Base-by-base conservation (phyloP, 768 basidiomycete genomes). In the Naematelia aurantialba region DNA sequence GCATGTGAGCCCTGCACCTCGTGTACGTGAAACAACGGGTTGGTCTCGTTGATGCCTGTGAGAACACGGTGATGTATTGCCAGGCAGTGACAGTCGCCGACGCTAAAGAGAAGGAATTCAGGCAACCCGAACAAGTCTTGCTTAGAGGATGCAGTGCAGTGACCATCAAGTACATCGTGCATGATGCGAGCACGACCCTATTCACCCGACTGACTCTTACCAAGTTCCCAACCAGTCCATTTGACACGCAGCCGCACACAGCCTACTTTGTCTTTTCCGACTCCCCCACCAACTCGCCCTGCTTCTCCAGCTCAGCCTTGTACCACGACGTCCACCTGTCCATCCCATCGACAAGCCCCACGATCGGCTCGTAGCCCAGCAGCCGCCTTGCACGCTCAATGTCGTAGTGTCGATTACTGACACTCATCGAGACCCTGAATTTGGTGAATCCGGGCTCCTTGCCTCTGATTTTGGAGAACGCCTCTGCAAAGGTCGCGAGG, bases 311-410 rank as follows among this genome's bases (percentile, higher is more conserved):
- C 47, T 73, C 71, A 3, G 57, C 67, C 52, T 58, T 60, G 50
- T 68, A 73, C 71, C 71, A 73, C 1, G 48, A 50, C 19, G 69
- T 70, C 71, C 68, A 70, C 63, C 81, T 81, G 78, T 83, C 82
- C 51, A 96, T 82, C 25, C 92, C 96, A 63, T 98, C 93, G 67
- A 90, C 86, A 12, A 98, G 66, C 1, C 91, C 88, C 4, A 94
- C 85, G 58, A 89, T 79, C 0, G 96, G 96, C 75, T 92, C 91
- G 77, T 99, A 99, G 1, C 91, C 93, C 44, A 99, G 80, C 60
- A 98, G 83, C 59, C 91, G 80, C 66, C 92, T 81, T 10, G 94
- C 77, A 61, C 76, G 68, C 79, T 98, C 96, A 47, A 93, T 91
- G 72, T 96, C 94, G 78, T 93, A 88, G 81, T 87, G 97, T 62